Conservation (phyloP, 192 early-diverging fungal species). For the Podila horticola region DNA sequence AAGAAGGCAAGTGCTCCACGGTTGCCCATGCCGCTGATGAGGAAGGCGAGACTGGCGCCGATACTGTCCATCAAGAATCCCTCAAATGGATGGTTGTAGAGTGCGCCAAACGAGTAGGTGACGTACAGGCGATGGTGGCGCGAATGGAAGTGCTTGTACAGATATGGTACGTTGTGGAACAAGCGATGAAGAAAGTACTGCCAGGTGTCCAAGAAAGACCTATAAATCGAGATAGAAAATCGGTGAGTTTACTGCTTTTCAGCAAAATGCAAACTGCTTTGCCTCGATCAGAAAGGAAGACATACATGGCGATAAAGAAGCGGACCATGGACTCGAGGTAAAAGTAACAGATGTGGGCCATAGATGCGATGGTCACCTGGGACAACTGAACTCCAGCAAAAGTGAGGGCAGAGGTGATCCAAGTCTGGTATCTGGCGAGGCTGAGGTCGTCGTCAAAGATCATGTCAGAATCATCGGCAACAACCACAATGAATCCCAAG, state of each 20-base stretch:
- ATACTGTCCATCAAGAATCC: conserved; percentile 80
- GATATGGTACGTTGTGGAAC: conserved; percentile 73
- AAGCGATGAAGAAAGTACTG: conserved; percentile 82
- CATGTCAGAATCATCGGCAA: conserved; percentile 49
- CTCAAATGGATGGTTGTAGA: conserved; percentile 87
- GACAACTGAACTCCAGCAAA: conserved; percentile 28
- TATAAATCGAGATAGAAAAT: background rate
- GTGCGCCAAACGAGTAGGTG: conserved; percentile 82
- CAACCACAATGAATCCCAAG: conserved; percentile 44
- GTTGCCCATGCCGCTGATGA: conserved; percentile 74
- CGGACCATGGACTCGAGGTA: conserved; percentile 37
- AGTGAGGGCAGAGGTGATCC: conserved; percentile 17
- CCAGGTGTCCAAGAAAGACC: conserved; percentile 62
- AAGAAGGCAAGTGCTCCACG: conserved; percentile 75
- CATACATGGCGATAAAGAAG: conserved; percentile 61
- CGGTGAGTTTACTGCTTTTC: background rate
- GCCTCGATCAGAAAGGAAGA: background rate
- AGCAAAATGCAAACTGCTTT: background rate
- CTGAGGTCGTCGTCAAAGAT: conserved; percentile 41
- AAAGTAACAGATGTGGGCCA: conserved; percentile 37
- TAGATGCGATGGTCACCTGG: conserved; percentile 14
- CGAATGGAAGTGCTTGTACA: conserved; percentile 81
- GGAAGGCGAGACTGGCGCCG: conserved; percentile 70
- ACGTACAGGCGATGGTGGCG: conserved; percentile 81
- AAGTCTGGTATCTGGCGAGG: conserved; percentile 28